Evolutionary conservation across 1,284 basidiomycete species (phyloP), one percentile per base, ranked within the genome.

Genomic region (Rhodotorula sp.): DNA sequence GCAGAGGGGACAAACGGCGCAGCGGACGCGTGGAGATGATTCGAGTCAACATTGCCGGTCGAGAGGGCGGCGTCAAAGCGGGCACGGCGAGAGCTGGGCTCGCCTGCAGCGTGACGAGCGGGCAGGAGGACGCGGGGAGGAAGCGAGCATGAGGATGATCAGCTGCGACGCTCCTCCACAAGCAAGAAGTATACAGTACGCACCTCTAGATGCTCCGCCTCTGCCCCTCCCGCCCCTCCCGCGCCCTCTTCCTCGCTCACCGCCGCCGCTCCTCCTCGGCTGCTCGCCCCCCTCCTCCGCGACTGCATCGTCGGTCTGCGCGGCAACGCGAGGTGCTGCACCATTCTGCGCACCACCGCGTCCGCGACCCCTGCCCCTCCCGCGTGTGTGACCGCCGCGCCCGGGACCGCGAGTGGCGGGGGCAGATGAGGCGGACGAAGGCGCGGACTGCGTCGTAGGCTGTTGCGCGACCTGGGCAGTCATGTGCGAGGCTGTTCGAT

Each of bases 61-160:
- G 69, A 71, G 51, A 74, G 64, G 17, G 72, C n/a, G 22, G 69
- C 53, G 44, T 68, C 67, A 54, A 74, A 74, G 5, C 46, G 32
- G 22, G 62, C 65, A 1, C 72, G 68, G 22, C 71, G 51, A 7
- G 57, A 44, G 36, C 44, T 59, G 39, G 51, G 39, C n/a, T 60
- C 51, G 44, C 51, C 37, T 10, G 36, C 13, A 34, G 57, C 53
- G 5, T 9, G 56, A 58, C 13, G 19, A 54, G 6, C 10, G 17
- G 9, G 32, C 4, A 29, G 29, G 53, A 54, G 53, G 17, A 27
- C 27, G n/a, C 29, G 32, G 19, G 32, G 21, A 34, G 53, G 32
- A 10, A 34, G 19, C 44, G 15, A 21, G 17, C 3, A 15, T 8
- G 32, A 29, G 50, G 8, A 1, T 17, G 13, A 7, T 34, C 32